Base-by-base conservation (phyloP, 306 rosid genomes). In the Pterocarpus santalinus region DNA sequence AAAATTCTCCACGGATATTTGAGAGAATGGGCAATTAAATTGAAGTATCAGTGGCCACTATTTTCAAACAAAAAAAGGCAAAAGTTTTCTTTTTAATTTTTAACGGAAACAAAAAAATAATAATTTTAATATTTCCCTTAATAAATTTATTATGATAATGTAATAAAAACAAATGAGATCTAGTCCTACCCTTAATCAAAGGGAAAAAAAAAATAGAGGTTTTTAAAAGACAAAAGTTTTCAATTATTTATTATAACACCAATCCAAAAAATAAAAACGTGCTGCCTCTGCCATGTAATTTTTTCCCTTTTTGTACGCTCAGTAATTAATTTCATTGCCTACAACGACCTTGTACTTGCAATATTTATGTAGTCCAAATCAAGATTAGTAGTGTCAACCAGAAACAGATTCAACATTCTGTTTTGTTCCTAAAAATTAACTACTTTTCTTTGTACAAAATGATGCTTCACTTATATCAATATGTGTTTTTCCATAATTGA, bases 401-500 rank as follows among this genome's bases (percentile, higher is more conserved):
- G 33, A n/a, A 61, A 28, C n/a, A 34, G 8, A 8, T 44, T 28
- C 34, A 30, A 15, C 22, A 33, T 61, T 56, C n/a, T 16, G 9
- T 49, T 36, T 66, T 14, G 12, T 38, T 56, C 34, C 15, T 33
- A 17, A 56, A 6, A 55, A 64, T 17, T 33, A 34, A 57, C 35
- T 39, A 28, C n/a, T 17, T 61, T n/a, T 65, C 43, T 32, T 43
- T 49, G 12, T 41, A 34, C 16, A 30, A 2, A 75, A 74, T 39
- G 43, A 60, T 75, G 86, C 52, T 68, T 30, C 44, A 52, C 46
- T 76, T 43, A 53, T 32, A 70, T 6, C 38, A 47, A 44, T 47
- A 33, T 75, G 16, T 44, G 67, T 51, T 16, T 64, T n/a, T 38
- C 77, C 72, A 61, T 30, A 62, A 38, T 81, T 73, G 61, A 53